Conservation (phyloP, 805 yeast genomes). For the Barnettozyma wickerhamii region DNA sequence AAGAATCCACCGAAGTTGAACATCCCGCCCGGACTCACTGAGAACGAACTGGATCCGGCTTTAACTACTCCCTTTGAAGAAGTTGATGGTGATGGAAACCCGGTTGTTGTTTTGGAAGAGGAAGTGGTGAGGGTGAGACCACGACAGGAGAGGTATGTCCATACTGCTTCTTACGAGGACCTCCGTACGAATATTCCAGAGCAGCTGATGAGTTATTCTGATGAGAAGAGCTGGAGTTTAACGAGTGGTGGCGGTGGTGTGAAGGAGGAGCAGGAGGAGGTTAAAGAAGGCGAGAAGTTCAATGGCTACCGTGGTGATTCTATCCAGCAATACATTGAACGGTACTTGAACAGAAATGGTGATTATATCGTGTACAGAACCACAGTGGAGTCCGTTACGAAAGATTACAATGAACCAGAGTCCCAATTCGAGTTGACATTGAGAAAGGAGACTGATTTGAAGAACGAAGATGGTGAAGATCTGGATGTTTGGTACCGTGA, state of each 20-base stretch:
- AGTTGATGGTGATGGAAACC: background rate
- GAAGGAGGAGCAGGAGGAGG: conserved; percentile 32
- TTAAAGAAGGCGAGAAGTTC: too few relatives aligned
- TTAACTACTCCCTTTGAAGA: conserved; percentile 9
- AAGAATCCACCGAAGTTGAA: conserved; percentile 20
- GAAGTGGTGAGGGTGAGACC: background rate
- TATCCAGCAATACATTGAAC: conserved; percentile 50
- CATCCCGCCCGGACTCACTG: conserved; percentile 26
- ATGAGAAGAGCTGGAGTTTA: conserved; percentile 34
- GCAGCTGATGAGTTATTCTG: conserved; percentile 41
- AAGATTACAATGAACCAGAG: conserved; percentile 13
- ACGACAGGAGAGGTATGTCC: conserved; percentile 24
- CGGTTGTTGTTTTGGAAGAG: background rate
- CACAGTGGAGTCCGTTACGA: conserved; percentile 36
- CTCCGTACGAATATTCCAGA: conserved; percentile 40
- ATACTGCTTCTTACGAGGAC: conserved; percentile 29
- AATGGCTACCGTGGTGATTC: conserved; percentile 32
- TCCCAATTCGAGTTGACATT: conserved; percentile 28
- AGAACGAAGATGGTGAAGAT: conserved; percentile 15
- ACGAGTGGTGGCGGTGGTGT: conserved; percentile 11
- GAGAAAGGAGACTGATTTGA: conserved; percentile 24
- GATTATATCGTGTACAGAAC: conserved; percentile 29
- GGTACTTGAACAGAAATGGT: conserved; percentile 34
- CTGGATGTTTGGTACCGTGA: conserved; percentile 36
- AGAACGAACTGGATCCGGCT: conserved; percentile 27